A percentile compares a stretch with the other conserved stretches of the same genome.
phyloP scores from a whole-genome alignment of 139 green algal genomes.

The Auxenochlorella pyrenoidosa region DNA sequence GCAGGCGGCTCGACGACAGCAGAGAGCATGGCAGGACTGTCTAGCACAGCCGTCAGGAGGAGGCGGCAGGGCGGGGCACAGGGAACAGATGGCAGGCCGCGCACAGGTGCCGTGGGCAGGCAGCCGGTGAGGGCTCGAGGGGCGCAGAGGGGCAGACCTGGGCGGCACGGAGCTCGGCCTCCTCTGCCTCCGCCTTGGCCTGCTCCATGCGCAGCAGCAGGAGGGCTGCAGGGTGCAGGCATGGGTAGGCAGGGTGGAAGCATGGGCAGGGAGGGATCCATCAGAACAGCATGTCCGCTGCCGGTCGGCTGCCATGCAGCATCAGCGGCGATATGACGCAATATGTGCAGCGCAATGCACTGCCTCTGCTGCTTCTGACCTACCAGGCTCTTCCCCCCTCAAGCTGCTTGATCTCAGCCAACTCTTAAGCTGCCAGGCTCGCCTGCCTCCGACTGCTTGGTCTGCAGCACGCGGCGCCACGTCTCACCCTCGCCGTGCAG shows the following conservation, averaged over 20 bases:
- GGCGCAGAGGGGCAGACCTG: not conserved
- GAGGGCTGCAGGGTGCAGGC: constrained; percentile 4
- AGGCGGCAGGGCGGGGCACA: not conserved
- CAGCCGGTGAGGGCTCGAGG: too few relatives aligned
- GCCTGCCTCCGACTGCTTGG: constrained; percentile 12
- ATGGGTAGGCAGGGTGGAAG: not conserved
- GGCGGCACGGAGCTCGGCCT: not conserved
- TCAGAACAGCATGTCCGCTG: too few relatives aligned
- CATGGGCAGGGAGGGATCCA: too few relatives aligned
- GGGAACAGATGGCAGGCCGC: too few relatives aligned
- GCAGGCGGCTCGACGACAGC: too few relatives aligned
- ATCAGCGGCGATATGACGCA: too few relatives aligned
- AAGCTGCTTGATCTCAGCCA: too few relatives aligned
- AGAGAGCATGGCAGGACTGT: not conserved
- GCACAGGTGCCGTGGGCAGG: too few relatives aligned
- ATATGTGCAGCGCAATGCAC: too few relatives aligned
- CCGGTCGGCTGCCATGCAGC: too few relatives aligned
- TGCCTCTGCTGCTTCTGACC: too few relatives aligned
- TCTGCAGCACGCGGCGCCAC: constrained; percentile 33
- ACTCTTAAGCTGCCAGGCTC: not conserved
- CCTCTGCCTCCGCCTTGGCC: constrained; percentile 9
- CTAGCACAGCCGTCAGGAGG: not conserved
- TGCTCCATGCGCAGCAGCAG: constrained; percentile 34
- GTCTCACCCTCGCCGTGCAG: constrained; percentile 2
- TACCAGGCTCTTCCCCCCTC: too few relatives aligned